Percentiles rank a stretch among this genome's conserved stretches.
Evolutionary conservation across 257 asterid genomes (phyloP).

Genomic region (Henckelia pumila): DNA sequence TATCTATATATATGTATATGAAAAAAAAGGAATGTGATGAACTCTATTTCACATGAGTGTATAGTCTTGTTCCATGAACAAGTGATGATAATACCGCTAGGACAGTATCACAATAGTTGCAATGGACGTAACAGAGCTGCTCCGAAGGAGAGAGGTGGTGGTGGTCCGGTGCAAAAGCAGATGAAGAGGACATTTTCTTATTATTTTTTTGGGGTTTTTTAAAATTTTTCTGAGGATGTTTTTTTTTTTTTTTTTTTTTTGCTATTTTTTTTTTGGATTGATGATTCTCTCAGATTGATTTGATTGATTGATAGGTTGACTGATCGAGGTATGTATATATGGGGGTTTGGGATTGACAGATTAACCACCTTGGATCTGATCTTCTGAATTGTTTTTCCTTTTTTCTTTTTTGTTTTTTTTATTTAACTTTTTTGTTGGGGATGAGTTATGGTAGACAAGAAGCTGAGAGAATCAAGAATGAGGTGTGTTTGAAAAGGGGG

Average conservation of each 20-base stretch:
- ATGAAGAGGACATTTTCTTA: constrained; percentile 74
- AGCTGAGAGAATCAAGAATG: constrained; percentile 14
- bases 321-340: constrained; percentile 52
- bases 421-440: constrained; percentile 11
- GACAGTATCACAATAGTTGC: constrained; percentile 88
- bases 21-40: not conserved
- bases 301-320: constrained; percentile 89
- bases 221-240: not conserved
- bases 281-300: constrained; percentile 52
- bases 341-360: constrained; percentile 41
- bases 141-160: constrained; percentile 67
- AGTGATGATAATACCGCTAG: constrained; percentile 61
- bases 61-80: not conserved
- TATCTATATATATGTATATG: not conserved
- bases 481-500: constrained; percentile 4
- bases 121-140: constrained; percentile 94
- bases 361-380: constrained; percentile 66
- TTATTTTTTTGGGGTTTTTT: not conserved
- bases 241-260: constrained; percentile 1
- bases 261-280: constrained; percentile 15
- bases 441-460: constrained; percentile 31
- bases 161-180: constrained; percentile 77
- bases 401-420: constrained; percentile 14
- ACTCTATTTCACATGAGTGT: not conserved
- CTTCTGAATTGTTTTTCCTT: constrained; percentile 31